These are phyloP conservation scores for Boletus tylopilopsis DNA, from an alignment of 768 basidiomycete species.

Conservation along the genomic window DNA sequence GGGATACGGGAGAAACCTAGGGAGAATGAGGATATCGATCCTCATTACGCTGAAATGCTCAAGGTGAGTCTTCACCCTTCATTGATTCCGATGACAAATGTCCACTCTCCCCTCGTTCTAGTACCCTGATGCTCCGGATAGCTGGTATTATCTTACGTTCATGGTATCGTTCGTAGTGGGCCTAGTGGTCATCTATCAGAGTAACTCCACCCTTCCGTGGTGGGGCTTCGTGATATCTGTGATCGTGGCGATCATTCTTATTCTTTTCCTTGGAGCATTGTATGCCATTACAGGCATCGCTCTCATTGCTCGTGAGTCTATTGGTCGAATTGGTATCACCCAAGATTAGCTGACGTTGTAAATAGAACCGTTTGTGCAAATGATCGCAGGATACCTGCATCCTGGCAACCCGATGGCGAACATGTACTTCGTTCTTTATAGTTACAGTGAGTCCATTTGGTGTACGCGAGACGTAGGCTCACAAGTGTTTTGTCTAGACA, in stretches of 20 bases:
- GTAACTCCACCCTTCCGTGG: constrained; percentile 53
- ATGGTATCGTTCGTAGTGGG: constrained; percentile 42
- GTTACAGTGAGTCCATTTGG: constrained; percentile 36
- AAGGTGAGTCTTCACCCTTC: constrained; percentile 18
- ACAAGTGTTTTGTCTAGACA: constrained; percentile 36
- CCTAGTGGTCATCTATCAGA: constrained; percentile 51
- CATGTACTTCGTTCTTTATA: constrained; percentile 41
- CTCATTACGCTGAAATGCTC: constrained; percentile 55
- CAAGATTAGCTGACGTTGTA: not conserved
- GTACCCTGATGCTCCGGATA: constrained; percentile 33
- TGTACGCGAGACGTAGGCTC: constrained; percentile 38
- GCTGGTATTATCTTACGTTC: constrained; percentile 32
- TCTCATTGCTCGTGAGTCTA: constrained; percentile 16
- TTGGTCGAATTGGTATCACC: not conserved
- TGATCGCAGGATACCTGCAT: constrained; percentile 35
- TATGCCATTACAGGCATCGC: constrained; percentile 43
- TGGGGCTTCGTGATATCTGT: constrained; percentile 53
- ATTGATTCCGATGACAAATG: constrained; percentile 15
- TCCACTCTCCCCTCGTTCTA: not conserved
- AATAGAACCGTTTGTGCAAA: constrained; percentile 30
- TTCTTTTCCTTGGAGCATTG: constrained; percentile 52
- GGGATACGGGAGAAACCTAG: constrained; percentile 25
- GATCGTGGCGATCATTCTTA: constrained; percentile 44
- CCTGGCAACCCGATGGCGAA: constrained; percentile 38
- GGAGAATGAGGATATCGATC: constrained; percentile 43